Evolutionary conservation across 257 asterid genomes (phyloP), one percentile per base, ranked within the genome.

Genomic region (Agastache rugosa): DNA sequence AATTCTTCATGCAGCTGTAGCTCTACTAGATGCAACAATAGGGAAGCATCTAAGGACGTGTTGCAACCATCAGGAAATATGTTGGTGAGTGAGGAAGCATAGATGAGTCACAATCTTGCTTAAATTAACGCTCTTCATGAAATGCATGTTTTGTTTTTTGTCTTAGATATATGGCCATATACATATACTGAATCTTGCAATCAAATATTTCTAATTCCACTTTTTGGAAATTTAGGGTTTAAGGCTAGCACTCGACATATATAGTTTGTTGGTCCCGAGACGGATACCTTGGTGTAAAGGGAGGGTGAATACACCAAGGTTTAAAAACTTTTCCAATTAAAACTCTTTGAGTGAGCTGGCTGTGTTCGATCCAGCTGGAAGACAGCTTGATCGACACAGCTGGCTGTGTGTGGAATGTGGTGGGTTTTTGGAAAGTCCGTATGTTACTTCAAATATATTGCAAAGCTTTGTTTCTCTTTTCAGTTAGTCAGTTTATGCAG

Each of bases 1-100:
- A 78, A 86, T 42, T 37, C 50, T 12, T 79, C 86, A 0, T 95
- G 99, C 74, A 67, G 88, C 31, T 92, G 98, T 76, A 84, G 61
- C 42, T 78, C 88, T 41, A 34, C 75, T 0, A 89, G 62, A 73
- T 95, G 99, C 86, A 83, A 91, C 73, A 92, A 90, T 63, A 77
- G 85, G 66, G 88, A 72, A 41, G 66, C 75, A 51, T 16, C 47
- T 31, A 35, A 78, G 65, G 81, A 35, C 37, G 16, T 11, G 44
- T 23, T 55, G 83, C 77, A 45, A 47, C 39, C 39, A 44, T 41
- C 50, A 69, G 82, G 66, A 55, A 77, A 75, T 63, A 20, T 78
- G 51, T 73, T 39, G 16, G 80, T 35, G 31, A 34, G 79, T 1
- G 89, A 88, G 60, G 92, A 85, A 69, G 67, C 62, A 20, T 87